These are phyloP conservation scores for Naganishia friedmannii DNA, from an alignment of 768 basidiomycete genomes.

Conservation along the genomic window DNA sequence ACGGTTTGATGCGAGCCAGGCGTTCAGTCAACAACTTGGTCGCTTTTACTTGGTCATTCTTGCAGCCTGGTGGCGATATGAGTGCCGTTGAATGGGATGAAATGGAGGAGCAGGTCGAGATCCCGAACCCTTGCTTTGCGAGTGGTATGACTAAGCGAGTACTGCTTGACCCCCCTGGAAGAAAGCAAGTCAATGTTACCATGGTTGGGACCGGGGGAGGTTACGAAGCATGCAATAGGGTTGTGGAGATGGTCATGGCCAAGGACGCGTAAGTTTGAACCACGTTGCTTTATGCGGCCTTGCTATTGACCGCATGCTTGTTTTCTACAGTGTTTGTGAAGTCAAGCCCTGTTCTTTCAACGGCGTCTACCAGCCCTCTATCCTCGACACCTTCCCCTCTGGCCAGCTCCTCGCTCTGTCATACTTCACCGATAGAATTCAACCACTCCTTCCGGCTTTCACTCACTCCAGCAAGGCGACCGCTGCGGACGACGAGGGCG, in stretches of 20 bases:
- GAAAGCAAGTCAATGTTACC: constrained; percentile 62
- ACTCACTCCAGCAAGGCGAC: constrained; percentile 12
- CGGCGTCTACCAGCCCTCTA: constrained; percentile 92
- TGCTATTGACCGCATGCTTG: constrained; percentile 10
- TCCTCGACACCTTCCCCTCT: constrained; percentile 78
- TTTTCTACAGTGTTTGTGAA: constrained; percentile 65
- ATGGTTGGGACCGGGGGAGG: constrained; percentile 82
- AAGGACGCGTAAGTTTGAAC: constrained; percentile 75
- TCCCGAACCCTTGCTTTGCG: constrained; percentile 81
- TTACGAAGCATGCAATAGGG: constrained; percentile 78
- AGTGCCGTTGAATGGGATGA: constrained; percentile 52
- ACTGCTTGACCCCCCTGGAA: constrained; percentile 59
- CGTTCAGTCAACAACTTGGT: constrained; percentile 81
- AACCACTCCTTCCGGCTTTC: constrained; percentile 62
- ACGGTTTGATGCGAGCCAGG: constrained; percentile 86
- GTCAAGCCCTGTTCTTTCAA: constrained; percentile 93
- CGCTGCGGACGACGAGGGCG: constrained; percentile 21
- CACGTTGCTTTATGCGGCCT: not conserved
- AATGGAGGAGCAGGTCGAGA: constrained; percentile 47
- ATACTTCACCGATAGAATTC: constrained; percentile 94
- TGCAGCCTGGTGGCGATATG: constrained; percentile 30
- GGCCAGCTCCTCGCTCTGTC: constrained; percentile 88
- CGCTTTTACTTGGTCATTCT: constrained; percentile 70
- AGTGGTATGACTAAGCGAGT: constrained; percentile 64
- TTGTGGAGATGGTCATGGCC: constrained; percentile 85